phyloP scores from a whole-genome alignment of 805 yeast genomes.

The Starmerella bombi region DNA sequence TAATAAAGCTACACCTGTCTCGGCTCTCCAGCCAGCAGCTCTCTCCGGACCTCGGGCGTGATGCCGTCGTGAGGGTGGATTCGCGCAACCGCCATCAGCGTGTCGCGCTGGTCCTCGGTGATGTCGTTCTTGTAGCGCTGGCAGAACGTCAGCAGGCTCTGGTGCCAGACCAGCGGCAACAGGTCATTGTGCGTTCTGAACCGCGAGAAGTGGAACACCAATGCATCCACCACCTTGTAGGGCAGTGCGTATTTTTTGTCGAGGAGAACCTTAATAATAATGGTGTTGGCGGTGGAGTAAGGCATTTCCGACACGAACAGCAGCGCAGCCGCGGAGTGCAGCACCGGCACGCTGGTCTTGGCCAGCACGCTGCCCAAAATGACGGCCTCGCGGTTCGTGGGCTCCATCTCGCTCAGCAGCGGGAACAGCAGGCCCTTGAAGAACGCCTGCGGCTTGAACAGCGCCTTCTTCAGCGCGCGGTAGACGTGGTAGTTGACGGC shows the following conservation, averaged over 20 bases:
- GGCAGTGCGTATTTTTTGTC: constrained; percentile 96
- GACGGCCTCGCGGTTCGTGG: constrained; percentile 86
- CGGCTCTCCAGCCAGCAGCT: constrained; percentile 61
- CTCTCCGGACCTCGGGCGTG: constrained; percentile 91
- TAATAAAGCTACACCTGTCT: constrained; percentile 1
- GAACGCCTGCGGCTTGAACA: constrained; percentile 95
- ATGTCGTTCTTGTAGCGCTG: constrained; percentile 94
- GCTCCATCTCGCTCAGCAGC: constrained; percentile 61
- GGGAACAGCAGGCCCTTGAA: constrained; percentile 94
- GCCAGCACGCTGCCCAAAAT: constrained; percentile 85
- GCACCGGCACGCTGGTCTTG: constrained; percentile 82
- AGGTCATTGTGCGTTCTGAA: constrained; percentile 49
- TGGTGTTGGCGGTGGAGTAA: constrained; percentile 77
- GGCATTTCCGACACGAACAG: constrained; percentile 71
- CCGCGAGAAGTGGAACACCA: constrained; percentile 86
- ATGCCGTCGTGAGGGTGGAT: constrained; percentile 79
- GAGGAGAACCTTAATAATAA: constrained; percentile 73
- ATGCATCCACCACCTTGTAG: constrained; percentile 86
- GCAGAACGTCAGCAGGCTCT: constrained; percentile 85
- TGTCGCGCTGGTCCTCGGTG: constrained; percentile 96
- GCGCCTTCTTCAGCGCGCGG: constrained; percentile 78
- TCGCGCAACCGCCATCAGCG: constrained; percentile 77
- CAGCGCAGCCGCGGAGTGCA: constrained; percentile 93
- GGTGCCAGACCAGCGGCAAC: constrained; percentile 95
- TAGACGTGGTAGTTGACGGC: constrained; percentile 84